Percentiles rank a stretch among this genome's conserved stretches.
Evolutionary conservation across 2,329 filamentous ascomycete genomes (phyloP).

Genomic region (Pseudogymnoascus sp.): DNA sequence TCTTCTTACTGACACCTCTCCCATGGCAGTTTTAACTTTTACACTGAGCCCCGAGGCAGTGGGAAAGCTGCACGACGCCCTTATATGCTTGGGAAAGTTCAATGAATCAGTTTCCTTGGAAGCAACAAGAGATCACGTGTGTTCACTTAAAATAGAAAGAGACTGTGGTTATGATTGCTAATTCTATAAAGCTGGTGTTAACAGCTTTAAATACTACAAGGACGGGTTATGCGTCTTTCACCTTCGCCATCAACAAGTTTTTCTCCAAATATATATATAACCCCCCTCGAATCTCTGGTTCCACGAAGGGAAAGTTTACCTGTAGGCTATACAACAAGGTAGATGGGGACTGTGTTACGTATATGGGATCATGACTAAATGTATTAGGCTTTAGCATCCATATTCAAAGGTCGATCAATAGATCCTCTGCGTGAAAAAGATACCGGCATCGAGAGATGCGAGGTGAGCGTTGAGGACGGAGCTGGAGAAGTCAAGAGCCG

Average conservation of each 20-base stretch:
- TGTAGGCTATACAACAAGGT: constrained; percentile 70
- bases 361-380: not conserved
- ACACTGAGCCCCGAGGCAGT: constrained; percentile 68
- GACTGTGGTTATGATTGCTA: constrained; percentile 8
- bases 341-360: constrained; percentile 17
- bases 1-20: not conserved
- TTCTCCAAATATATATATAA: constrained; percentile 66
- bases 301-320: constrained; percentile 50
- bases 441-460: constrained; percentile 64
- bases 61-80: constrained; percentile 60
- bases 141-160: constrained; percentile 24
- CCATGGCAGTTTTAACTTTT: constrained; percentile 61
- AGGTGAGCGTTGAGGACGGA: constrained; percentile 66
- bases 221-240: constrained; percentile 69
- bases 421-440: constrained; percentile 59
- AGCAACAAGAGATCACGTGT: constrained; percentile 59
- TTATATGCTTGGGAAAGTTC: constrained; percentile 70
- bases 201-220: constrained; percentile 74
- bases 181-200: constrained; percentile 51
- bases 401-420: constrained; percentile 61
- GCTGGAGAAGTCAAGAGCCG: constrained; percentile 60
- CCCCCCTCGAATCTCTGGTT: constrained; percentile 28
- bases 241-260: constrained; percentile 59
- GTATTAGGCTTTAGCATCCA: constrained; percentile 57
- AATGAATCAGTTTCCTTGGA: constrained; percentile 72